phyloP scores from a whole-genome alignment of 345 rosid species.

The Melaleuca alternifolia region DNA sequence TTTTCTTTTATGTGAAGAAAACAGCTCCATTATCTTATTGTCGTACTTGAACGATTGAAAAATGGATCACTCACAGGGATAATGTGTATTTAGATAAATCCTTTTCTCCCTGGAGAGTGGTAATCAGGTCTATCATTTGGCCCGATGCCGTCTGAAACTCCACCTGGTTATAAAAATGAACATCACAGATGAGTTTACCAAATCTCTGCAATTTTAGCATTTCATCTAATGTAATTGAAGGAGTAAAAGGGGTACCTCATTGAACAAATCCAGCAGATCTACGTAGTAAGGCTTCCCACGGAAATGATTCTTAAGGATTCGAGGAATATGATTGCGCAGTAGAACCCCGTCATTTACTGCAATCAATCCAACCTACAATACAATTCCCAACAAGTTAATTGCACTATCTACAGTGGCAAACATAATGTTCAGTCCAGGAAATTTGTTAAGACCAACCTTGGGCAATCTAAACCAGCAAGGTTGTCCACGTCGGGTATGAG shows the following conservation, averaged over 20 bases:
- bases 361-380: constrained; percentile 64
- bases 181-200: not conserved
- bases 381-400: not conserved
- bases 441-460: constrained; percentile 25
- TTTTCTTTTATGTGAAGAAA: not conserved
- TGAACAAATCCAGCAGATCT: constrained; percentile 44
- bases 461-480: constrained; percentile 85
- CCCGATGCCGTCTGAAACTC: constrained; percentile 72
- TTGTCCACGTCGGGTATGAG: constrained; percentile 76
- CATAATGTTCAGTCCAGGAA: not conserved
- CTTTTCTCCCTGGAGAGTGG: constrained; percentile 58
- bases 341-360: constrained; percentile 47
- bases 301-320: constrained; percentile 44
- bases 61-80: constrained; percentile 38
- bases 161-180: constrained; percentile 28
- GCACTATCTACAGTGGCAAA: not conserved
- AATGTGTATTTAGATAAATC: constrained; percentile 58
- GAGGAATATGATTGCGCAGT: constrained; percentile 34
- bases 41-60: not conserved
- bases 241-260: constrained; percentile 27
- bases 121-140: constrained; percentile 80
- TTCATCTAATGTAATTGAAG: not conserved
- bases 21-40: not conserved
- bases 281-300: constrained; percentile 41
- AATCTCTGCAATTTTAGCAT: not conserved